These are phyloP conservation scores for Carallia pectinifolia DNA, from an alignment of 345 rosid genomes.

Conservation along the genomic window DNA sequence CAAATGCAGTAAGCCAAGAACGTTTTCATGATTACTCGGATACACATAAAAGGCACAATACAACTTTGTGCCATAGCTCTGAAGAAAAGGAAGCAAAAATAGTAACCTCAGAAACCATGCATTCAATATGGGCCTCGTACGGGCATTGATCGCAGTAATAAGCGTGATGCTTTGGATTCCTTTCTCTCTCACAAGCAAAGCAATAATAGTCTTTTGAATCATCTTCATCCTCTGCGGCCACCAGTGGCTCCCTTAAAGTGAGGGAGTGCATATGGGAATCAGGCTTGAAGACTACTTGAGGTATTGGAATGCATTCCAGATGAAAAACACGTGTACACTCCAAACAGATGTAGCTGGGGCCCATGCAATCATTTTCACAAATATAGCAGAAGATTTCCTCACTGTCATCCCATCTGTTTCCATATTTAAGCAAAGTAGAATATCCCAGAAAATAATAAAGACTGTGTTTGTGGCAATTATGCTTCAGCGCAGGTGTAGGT, in stretches of 20 bases:
- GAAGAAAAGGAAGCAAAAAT: no score
- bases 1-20: no score
- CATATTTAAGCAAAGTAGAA: no score
- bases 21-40: no score
- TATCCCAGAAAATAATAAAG: conserved; percentile 6
- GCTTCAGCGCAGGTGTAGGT: background rate
- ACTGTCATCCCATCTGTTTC: background rate
- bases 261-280: background rate
- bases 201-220: background rate
- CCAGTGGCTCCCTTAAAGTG: background rate
- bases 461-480: conserved; percentile 14
- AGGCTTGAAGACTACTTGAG: background rate
- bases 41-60: no score
- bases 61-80: background rate
- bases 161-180: background rate
- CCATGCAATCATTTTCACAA: background rate
- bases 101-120: background rate
- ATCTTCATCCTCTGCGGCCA: background rate
- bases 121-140: background rate
- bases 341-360: background rate
- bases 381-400: background rate
- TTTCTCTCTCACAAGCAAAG: background rate
- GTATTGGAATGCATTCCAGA: background rate
- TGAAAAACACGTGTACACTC: background rate
- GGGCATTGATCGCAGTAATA: background rate